phyloP scores from a whole-genome alignment of 768 basidiomycete genomes.

The Neoboletus magnificus region DNA sequence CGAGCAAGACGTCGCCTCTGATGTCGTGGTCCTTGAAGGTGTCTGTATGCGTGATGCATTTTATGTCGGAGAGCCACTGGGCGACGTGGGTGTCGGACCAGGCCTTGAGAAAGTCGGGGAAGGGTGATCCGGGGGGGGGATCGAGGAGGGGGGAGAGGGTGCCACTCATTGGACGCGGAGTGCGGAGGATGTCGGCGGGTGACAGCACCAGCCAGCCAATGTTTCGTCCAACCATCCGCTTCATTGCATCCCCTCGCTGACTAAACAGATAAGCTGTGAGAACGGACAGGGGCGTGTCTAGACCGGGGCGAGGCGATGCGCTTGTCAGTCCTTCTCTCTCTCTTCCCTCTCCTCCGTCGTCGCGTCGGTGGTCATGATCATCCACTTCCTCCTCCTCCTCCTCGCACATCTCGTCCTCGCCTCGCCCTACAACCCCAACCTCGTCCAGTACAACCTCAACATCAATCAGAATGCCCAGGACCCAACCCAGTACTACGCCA shows the following conservation, averaged over 20 bases:
- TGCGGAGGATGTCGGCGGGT: no score
- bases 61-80: constrained; percentile 76
- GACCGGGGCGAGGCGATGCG: neutral
- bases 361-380: neutral
- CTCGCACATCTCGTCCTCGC: constrained; percentile 43
- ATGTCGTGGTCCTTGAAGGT: constrained; percentile 87
- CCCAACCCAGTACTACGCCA: constrained; percentile 61
- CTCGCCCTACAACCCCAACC: constrained; percentile 65
- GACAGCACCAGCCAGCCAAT: no score
- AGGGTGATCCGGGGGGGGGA: constrained; percentile 55
- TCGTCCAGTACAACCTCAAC: constrained; percentile 77
- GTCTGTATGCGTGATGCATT: constrained; percentile 62
- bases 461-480: constrained; percentile 65
- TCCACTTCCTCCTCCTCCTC: constrained; percentile 37
- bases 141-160: constrained; percentile 36
- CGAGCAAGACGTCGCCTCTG: constrained; percentile 85
- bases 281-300: neutral
- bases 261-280: neutral
- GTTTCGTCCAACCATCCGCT: no score
- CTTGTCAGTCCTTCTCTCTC: neutral
- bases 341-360: neutral
- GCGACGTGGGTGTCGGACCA: constrained; percentile 73
- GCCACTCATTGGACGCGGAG: no score
- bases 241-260: no score
- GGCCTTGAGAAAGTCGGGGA: constrained; percentile 60